Percentiles rank a stretch among this genome's conserved stretches.
Conservation (phyloP, 306 rosid genomes). For the Acacia acuminata region DNA sequence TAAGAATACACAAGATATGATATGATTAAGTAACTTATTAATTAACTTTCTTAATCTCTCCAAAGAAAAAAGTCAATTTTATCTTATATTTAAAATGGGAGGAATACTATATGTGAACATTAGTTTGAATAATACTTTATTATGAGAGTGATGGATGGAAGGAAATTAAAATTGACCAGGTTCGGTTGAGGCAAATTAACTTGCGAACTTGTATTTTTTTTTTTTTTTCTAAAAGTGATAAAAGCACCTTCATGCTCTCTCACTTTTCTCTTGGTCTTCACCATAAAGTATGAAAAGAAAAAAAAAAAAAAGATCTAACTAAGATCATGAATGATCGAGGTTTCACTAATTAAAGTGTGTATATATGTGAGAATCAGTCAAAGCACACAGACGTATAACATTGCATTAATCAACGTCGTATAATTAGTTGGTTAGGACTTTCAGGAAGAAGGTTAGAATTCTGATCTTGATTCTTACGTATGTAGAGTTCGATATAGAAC, state of each 20-base stretch:
- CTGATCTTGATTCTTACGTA: neutral
- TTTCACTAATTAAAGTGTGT: neutral
- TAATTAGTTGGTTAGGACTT: neutral
- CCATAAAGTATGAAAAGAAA: neutral
- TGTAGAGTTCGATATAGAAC: neutral
- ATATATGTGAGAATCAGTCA: neutral
- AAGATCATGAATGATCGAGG: neutral
- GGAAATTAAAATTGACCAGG: neutral
- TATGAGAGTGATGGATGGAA: neutral
- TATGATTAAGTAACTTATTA: too few species aligned
- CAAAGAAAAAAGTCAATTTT: too few species aligned
- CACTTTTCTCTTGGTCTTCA: neutral
- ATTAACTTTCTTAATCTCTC: too few species aligned
- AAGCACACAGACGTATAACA: neutral
- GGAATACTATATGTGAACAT: neutral
- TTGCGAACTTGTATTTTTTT: neutral
- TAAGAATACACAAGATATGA: too few species aligned
- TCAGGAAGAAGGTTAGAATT: neutral
- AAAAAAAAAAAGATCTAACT: neutral
- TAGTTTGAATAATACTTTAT: neutral
- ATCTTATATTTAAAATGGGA: too few species aligned
- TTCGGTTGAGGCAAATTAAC: neutral
- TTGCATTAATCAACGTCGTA: neutral
- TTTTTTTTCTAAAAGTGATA: neutral
- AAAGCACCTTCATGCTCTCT: neutral